phyloP scores from a whole-genome alignment of 371 early-diverging fungal genomes.

The Enterospora canceri region DNA sequence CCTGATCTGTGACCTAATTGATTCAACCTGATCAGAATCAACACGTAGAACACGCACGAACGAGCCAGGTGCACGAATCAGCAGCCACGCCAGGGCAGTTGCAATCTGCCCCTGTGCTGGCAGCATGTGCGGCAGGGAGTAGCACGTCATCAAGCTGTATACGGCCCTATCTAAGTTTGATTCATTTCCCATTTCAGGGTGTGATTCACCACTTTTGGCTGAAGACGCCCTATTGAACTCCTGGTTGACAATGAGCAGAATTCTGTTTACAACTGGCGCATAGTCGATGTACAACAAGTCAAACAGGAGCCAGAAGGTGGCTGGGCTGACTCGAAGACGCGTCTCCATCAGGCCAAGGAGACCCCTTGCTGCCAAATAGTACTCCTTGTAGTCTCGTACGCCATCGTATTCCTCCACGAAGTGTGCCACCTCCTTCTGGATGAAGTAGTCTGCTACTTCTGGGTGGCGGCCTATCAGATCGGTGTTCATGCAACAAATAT shows the following conservation, averaged over 20 bases:
- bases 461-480: conserved; percentile 28
- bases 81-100: conserved; percentile 24
- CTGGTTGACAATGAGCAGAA: conserved; percentile 20
- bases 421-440: conserved; percentile 25
- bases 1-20: conserved; percentile 10
- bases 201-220: no score
- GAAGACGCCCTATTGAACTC: no score
- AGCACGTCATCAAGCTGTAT: conserved; percentile 26
- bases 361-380: conserved; percentile 21
- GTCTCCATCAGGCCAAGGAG: conserved; percentile 17
- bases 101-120: conserved; percentile 24
- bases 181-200: background rate
- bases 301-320: conserved; percentile 4
- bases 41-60: conserved; percentile 22
- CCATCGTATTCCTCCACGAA: conserved; percentile 32
- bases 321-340: background rate
- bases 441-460: conserved; percentile 17
- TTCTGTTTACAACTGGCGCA: conserved; percentile 23
- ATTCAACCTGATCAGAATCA: conserved; percentile 17
- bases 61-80: conserved; percentile 34
- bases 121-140: conserved; percentile 27
- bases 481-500: conserved; percentile 33
- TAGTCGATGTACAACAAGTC: conserved; percentile 41
- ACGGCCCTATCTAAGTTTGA: conserved; percentile 35
- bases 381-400: conserved; percentile 14